Conservation (phyloP, 768 basidiomycete genomes). For the Pseudohyphozyma bogoriensis region DNA sequence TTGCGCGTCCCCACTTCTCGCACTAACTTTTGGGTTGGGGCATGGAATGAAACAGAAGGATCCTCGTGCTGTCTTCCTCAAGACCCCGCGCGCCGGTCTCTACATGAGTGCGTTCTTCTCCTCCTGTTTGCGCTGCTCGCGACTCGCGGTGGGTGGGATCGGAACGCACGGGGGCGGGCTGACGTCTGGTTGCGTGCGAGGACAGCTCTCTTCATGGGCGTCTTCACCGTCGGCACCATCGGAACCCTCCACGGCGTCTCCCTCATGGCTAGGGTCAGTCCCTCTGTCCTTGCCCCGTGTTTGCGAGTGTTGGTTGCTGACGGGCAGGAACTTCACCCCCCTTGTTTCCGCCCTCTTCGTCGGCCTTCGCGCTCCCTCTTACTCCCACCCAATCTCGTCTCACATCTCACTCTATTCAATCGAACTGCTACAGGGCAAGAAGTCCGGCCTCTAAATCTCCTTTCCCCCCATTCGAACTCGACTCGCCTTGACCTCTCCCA, state of each 20-base stretch:
- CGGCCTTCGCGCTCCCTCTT: too few relatives aligned
- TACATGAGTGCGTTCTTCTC: slow-evolving; percentile 19
- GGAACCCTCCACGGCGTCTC: slow-evolving; percentile 19
- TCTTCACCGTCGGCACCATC: slow-evolving; percentile 20
- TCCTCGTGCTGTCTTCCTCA: slow-evolving; percentile 20
- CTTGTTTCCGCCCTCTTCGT: not conserved
- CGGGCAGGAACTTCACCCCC: too few relatives aligned
- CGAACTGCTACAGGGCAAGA: not conserved
- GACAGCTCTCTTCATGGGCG: slow-evolving; percentile 14
- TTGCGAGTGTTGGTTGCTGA: too few relatives aligned
- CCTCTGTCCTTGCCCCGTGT: not conserved
- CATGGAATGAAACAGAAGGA: too few relatives aligned
- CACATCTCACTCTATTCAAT: not conserved
- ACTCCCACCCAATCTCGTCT: too few relatives aligned
- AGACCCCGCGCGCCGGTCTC: slow-evolving; percentile 21
- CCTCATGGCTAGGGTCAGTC: slow-evolving; percentile 19
- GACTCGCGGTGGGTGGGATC: too few relatives aligned
- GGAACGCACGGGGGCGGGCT: too few relatives aligned
- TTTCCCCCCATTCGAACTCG: too few relatives aligned
- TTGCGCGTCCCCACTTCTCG: too few relatives aligned
- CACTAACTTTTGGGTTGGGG: too few relatives aligned
- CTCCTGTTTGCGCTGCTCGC: not conserved
- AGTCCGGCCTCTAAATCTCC: not conserved
- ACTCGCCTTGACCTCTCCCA: too few relatives aligned
- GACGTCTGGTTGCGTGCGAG: not conserved